Base-by-base conservation (phyloP, 192 early-diverging fungal genomes). In the Coemansia nantahalensis region DNA sequence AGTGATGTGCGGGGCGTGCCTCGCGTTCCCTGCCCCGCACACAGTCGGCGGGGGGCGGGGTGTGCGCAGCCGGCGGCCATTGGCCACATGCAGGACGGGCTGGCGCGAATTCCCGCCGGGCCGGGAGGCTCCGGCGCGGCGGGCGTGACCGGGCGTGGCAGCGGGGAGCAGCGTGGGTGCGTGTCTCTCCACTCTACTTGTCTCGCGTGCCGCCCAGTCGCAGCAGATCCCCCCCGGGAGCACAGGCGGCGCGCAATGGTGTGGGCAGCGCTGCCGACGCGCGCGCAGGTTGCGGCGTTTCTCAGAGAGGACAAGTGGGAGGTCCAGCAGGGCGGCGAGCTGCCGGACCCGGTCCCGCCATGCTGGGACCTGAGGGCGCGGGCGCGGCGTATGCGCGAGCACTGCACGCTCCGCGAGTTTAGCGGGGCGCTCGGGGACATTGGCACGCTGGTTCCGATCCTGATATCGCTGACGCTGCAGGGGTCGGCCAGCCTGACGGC, bases 401-500 rank as follows among this genome's bases (percentile, higher is more conserved):
- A 75, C 37, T 54, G 63, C 24, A 53, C 61, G 39, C 49, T 68
- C 47, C 59, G 44, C 11, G 80, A 86, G 54, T 65, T 86, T 43
- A 84, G 83, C 58, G 85, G 85, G 3, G 58, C 80, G 16, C 73
- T 86, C 19, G 88, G 88, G 19, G 90, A 92, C 63, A 68, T 92
- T 17, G 90, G 90, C 3, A 92, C 90, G 5, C 79, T 90, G 17
- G 61, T 95, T 17, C 93, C 93, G n/a, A 86, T 95, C 46, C 82
- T 95, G 52, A 80, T 95, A 18, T 85, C 90, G 12, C 68, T 95
- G 33, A 66, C 88, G 28, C 59, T 85, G 11, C 83, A 79, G 15
- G 82, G 83, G 9, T 90, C 90, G 51, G 80, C 88, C 38, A 84
- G 84, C 39, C 65, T 95, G 40, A 84, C 89, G 4, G 62, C 87